phyloP scores from a whole-genome alignment of 2,329 filamentous ascomycete genomes.

The Helminthosporium solani region DNA sequence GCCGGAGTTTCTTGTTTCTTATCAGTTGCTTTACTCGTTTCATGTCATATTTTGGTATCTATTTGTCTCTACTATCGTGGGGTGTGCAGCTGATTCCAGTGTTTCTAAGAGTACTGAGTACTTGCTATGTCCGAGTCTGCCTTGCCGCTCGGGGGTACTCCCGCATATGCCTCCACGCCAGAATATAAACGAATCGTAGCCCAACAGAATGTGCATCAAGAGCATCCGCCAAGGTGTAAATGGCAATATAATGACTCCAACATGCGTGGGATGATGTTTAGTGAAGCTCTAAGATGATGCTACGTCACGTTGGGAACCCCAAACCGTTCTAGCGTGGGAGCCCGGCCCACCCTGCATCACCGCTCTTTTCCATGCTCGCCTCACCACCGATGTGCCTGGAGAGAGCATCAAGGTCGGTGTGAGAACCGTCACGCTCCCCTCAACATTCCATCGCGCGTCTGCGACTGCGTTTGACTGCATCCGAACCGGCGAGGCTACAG shows the following conservation, averaged over 20 bases:
- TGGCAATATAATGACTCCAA: background rate
- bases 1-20: slow-evolving; percentile 7
- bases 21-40: slow-evolving; percentile 2
- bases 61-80: background rate
- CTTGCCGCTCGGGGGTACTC: slow-evolving; percentile 3
- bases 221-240: background rate
- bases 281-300: background rate
- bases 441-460: slow-evolving; percentile 6
- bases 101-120: slow-evolving; percentile 4
- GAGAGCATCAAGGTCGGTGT: slow-evolving; percentile 29
- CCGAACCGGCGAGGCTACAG: slow-evolving; percentile 6
- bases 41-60: background rate
- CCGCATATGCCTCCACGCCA: background rate
- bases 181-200: background rate
- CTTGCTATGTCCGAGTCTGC: slow-evolving; percentile 12
- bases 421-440: slow-evolving; percentile 23
- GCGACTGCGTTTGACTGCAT: slow-evolving; percentile 9
- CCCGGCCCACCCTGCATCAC: slow-evolving; percentile 18
- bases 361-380: slow-evolving; percentile 26
- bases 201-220: background rate
- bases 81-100: slow-evolving; percentile 1
- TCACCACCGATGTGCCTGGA: slow-evolving; percentile 7
- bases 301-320: slow-evolving; percentile 20
- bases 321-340: slow-evolving; percentile 10
- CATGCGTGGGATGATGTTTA: background rate